Evolutionary conservation across 2,329 filamentous ascomycete species (phyloP).

Genomic region (Nigrospora osmanthi): DNA sequence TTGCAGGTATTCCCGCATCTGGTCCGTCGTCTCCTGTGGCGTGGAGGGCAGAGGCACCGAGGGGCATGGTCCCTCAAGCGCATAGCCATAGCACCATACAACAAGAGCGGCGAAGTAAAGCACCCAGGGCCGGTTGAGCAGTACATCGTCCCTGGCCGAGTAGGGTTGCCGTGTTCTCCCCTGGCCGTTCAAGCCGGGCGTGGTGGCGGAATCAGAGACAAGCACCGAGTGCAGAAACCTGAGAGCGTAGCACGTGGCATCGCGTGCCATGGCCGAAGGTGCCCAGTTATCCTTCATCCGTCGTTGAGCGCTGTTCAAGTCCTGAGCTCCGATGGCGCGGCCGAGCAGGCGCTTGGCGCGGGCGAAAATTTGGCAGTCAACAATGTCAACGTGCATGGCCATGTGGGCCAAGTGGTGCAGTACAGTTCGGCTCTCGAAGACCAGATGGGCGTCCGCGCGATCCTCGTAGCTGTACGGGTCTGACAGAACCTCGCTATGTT

Average conservation of each 20-base stretch:
- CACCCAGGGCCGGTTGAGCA: slow-evolving; percentile 91
- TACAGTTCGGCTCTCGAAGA: slow-evolving; percentile 83
- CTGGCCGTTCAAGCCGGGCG: slow-evolving; percentile 28
- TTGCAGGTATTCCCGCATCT: slow-evolving; percentile 74
- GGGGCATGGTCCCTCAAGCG: slow-evolving; percentile 71
- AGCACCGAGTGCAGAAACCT: slow-evolving; percentile 84
- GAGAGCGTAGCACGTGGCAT: slow-evolving; percentile 87
- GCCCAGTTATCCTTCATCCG: slow-evolving; percentile 89
- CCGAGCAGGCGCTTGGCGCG: slow-evolving; percentile 79
- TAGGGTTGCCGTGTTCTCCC: slow-evolving; percentile 42
- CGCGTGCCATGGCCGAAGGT: slow-evolving; percentile 75
- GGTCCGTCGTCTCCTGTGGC: slow-evolving; percentile 57
- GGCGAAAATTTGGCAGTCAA: slow-evolving; percentile 96
- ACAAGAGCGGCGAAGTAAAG: slow-evolving; percentile 88
- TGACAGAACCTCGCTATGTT: slow-evolving; percentile 43
- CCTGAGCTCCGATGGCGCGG: slow-evolving; percentile 72
- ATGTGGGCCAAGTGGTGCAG: slow-evolving; percentile 93
- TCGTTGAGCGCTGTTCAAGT: slow-evolving; percentile 70
- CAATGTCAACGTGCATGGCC: slow-evolving; percentile 94
- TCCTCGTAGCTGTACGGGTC: slow-evolving; percentile 52
- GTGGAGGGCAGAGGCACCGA: slow-evolving; percentile 43
- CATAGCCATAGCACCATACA: slow-evolving; percentile 92
- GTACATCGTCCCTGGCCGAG: slow-evolving; percentile 76
- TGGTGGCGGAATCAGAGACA: slow-evolving; percentile 45
- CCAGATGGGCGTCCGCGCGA: slow-evolving; percentile 54